phyloP scores from a whole-genome alignment of 108 stramenopile genomes.

The Cyclostephanos invisitatus region DNA sequence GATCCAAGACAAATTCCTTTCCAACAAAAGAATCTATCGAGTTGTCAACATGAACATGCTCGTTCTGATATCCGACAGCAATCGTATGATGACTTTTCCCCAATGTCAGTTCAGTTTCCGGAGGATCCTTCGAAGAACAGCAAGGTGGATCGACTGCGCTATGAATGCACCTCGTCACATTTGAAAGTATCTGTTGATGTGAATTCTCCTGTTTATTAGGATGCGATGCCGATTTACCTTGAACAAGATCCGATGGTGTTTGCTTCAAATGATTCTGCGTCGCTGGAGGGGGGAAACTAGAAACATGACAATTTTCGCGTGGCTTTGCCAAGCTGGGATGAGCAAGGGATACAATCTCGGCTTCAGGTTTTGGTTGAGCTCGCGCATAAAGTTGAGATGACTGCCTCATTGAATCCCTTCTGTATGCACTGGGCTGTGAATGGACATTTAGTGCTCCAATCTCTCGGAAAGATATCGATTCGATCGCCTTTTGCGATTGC shows the following conservation, averaged over 20 bases:
- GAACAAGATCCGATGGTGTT: background rate
- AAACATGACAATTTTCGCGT: background rate
- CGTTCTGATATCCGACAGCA: background rate
- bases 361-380: background rate
- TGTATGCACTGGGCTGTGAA: background rate
- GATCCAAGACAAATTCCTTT: constrained; percentile 7
- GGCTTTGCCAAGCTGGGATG: background rate
- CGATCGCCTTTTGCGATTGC: constrained; percentile 40
- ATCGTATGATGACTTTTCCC: background rate
- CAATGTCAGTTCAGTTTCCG: background rate
- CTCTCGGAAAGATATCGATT: constrained; percentile 36
- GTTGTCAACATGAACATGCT: background rate
- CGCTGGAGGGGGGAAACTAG: background rate
- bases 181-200: background rate
- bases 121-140: constrained; percentile 16
- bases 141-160: constrained; percentile 21
- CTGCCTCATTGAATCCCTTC: background rate
- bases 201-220: background rate
- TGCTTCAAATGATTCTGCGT: background rate
- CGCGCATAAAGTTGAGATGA: background rate
- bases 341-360: background rate
- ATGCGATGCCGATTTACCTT: background rate
- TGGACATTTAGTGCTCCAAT: constrained; percentile 1
- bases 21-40: constrained; percentile 9
- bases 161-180: constrained; percentile 5